A percentile compares a stretch with the other conserved stretches of the same genome.
These are phyloP conservation scores for Dissophora globulifera DNA, from an alignment of 192 early-diverging fungal species.

Conservation along the genomic window DNA sequence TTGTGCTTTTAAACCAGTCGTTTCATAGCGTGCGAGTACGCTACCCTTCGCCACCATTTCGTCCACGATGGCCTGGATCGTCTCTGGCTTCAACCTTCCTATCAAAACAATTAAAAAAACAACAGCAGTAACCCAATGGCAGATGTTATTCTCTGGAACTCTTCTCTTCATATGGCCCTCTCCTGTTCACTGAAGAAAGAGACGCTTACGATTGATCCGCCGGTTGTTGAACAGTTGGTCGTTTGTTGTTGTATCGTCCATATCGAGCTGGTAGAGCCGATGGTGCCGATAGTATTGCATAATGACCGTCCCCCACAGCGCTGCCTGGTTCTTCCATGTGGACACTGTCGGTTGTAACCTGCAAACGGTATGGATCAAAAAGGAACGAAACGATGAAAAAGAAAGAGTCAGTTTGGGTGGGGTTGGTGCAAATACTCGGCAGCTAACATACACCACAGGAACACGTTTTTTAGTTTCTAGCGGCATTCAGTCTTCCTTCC, in stretches of 20 bases:
- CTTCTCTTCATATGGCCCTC: too few species aligned
- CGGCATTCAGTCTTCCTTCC: too few species aligned
- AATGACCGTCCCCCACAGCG: constrained; percentile 83
- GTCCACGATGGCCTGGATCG: constrained; percentile 78
- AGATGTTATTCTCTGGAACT: too few species aligned
- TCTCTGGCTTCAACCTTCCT: constrained; percentile 70
- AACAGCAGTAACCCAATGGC: too few species aligned
- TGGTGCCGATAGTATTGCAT: constrained; percentile 75
- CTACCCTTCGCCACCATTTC: constrained; percentile 78
- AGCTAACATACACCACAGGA: too few species aligned
- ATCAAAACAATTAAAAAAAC: too few species aligned
- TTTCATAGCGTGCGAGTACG: too few species aligned
- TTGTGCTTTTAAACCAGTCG: too few species aligned
- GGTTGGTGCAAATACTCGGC: too few species aligned
- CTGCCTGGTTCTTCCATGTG: constrained; percentile 77
- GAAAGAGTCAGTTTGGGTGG: too few species aligned
- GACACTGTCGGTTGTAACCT: constrained; percentile 53
- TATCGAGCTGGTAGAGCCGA: constrained; percentile 69
- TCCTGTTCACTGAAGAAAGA: too few species aligned
- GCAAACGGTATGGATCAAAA: not conserved
- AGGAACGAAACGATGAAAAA: not conserved
- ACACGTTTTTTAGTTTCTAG: too few species aligned
- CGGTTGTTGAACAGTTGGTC: constrained; percentile 76
- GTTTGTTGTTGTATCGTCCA: constrained; percentile 64
- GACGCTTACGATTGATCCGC: constrained; percentile 69